Conservation (phyloP, 306 rosid genomes). For the Fragaria iinumae region DNA sequence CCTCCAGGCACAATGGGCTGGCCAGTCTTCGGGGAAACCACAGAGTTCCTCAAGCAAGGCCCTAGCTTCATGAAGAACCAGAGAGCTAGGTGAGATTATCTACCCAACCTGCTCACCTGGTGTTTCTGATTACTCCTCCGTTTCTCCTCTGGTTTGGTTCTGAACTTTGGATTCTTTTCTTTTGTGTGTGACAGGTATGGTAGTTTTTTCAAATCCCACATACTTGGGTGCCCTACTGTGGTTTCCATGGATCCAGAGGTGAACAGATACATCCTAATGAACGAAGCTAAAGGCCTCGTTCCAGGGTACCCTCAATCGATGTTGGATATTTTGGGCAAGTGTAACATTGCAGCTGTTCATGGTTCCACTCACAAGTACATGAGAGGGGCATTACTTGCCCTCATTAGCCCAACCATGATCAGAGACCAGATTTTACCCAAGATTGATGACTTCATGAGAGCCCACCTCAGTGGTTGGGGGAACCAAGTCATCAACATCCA, state of each 20-base stretch:
- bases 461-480: constrained; percentile 64
- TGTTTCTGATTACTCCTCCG: not conserved
- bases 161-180: not conserved
- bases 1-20: constrained; percentile 99
- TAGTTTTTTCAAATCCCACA: constrained; percentile 91
- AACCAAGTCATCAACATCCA: constrained; percentile 72
- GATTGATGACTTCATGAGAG: constrained; percentile 73
- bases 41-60: constrained; percentile 95
- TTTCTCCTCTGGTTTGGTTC: not conserved
- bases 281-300: constrained; percentile 90
- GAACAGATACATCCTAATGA: constrained; percentile 82
- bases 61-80: constrained; percentile 94
- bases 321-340: constrained; percentile 84
- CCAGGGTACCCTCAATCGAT: constrained; percentile 97
- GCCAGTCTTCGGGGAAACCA: constrained; percentile 95
- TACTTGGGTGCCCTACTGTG: constrained; percentile 91
- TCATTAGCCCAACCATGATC: constrained; percentile 69
- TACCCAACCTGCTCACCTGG: not conserved
- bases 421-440: constrained; percentile 71
- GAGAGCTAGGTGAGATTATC: constrained; percentile 67
- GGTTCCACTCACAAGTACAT: constrained; percentile 91
- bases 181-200: constrained; percentile 67
- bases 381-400: constrained; percentile 81
- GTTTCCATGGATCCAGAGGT: constrained; percentile 97
- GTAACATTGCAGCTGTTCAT: constrained; percentile 95